Evolutionary conservation across 2,329 filamentous ascomycete species (phyloP).

Genomic region (Alternaria novae-zelandiae): DNA sequence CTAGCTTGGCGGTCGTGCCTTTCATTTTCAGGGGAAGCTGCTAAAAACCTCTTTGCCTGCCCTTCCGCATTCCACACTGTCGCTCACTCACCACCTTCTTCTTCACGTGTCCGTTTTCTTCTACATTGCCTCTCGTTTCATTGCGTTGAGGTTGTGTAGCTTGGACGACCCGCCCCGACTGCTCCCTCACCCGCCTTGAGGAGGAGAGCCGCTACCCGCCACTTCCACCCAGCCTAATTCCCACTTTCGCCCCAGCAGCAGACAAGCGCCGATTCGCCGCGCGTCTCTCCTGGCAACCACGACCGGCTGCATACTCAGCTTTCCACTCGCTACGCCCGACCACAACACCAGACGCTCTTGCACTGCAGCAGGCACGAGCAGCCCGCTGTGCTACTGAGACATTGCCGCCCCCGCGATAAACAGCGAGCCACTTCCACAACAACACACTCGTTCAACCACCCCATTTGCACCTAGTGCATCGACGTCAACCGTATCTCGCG

Average conservation of each 20-base stretch:
- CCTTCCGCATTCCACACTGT: constrained; percentile 38
- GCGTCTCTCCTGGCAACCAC: constrained; percentile 43
- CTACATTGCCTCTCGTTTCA: constrained; percentile 41
- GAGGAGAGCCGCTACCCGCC: constrained; percentile 28
- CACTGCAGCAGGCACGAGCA: constrained; percentile 28
- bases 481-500: constrained; percentile 11
- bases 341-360: constrained; percentile 18
- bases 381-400: constrained; percentile 15
- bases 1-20: constrained; percentile 32
- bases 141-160: constrained; percentile 26
- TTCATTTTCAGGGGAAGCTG: constrained; percentile 41
- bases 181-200: constrained; percentile 25
- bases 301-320: constrained; percentile 32
- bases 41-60: constrained; percentile 40
- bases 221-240: constrained; percentile 4
- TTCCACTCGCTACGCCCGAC: constrained; percentile 37
- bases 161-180: constrained; percentile 7
- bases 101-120: constrained; percentile 27
- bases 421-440: constrained; percentile 14
- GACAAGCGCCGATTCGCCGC: constrained; percentile 40
- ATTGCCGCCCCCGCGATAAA: constrained; percentile 16
- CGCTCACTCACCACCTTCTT: constrained; percentile 34
- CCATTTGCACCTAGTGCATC: constrained; percentile 21
- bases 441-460: constrained; percentile 35
- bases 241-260: constrained; percentile 11